A percentile compares a stretch with the other conserved stretches of the same genome.
Evolutionary conservation across 2,329 filamentous ascomycete species (phyloP).

Genomic region (Neoscytalidium dimidiatum): DNA sequence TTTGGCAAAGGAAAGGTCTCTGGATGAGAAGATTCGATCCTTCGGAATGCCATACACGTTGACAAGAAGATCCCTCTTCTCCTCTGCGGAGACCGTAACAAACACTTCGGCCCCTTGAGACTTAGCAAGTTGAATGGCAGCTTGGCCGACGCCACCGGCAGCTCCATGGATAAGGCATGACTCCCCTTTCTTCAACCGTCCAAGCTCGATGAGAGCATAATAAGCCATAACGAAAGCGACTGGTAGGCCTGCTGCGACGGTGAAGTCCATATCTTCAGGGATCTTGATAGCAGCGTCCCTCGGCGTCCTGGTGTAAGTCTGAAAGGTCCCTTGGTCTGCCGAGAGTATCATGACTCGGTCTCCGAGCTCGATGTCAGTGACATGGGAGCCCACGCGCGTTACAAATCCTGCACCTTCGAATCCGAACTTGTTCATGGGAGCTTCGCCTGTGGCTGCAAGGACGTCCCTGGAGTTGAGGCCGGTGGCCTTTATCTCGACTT

Average conservation of each 20-base stretch:
- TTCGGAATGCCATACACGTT: not conserved
- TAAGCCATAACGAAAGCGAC: not conserved
- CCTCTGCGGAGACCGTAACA: slow-evolving; percentile 11
- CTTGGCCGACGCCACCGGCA: slow-evolving; percentile 6
- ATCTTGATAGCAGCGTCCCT: slow-evolving; percentile 13
- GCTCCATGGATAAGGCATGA: slow-evolving; percentile 6
- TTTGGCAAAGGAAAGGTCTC: slow-evolving; percentile 21
- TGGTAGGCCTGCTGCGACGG: not conserved
- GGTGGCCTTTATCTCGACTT: slow-evolving; percentile 23
- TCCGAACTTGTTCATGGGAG: slow-evolving; percentile 4
- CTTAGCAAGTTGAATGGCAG: slow-evolving; percentile 23
- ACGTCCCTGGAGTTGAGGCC: slow-evolving; percentile 29
- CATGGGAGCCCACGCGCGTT: not conserved
- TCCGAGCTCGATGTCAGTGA: not conserved
- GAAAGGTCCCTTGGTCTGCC: slow-evolving; percentile 16
- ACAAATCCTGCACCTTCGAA: slow-evolving; percentile 24
- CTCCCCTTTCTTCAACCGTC: slow-evolving; percentile 3
- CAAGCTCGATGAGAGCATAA: slow-evolving; percentile 1
- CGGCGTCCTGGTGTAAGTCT: not conserved
- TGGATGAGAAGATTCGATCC: slow-evolving; percentile 1
- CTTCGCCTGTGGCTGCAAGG: slow-evolving; percentile 26
- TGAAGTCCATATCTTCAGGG: not conserved
- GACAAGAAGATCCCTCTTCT: slow-evolving; percentile 6
- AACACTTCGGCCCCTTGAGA: slow-evolving; percentile 29
- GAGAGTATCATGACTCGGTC: slow-evolving; percentile 16